Base-by-base conservation (phyloP, 345 rosid genomes). In the Heritiera littoralis region DNA sequence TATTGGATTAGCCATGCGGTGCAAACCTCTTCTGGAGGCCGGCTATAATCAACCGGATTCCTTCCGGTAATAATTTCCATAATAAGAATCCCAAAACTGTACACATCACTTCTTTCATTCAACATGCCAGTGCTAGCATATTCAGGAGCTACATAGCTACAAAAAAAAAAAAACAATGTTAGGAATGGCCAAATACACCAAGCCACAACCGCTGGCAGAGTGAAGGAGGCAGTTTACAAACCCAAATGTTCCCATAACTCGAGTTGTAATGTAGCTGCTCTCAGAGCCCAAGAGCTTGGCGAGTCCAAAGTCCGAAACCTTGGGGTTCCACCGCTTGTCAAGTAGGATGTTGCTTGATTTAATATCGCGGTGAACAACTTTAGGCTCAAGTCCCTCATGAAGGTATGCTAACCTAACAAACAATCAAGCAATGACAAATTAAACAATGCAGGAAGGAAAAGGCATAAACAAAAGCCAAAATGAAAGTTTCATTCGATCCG, bases 221-320 rank as follows among this genome's bases (percentile, higher is more conserved):
- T 35, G 72, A 81, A 41, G 32, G 28, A 66, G 54, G 66, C 66
- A 71, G 2, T 74, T 54, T 79, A 83, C 93, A 40, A 51, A 95
- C 98, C 98, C 98, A 38, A 95, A 95, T 55, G 98, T 95, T 80
- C 98, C 98, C 98, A 95, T 95, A 52, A 95, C 98, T 59, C 97
- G 93, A 13, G 98, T 95, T 41, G 98, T 95, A 32, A 93, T 88
- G 79, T 92, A 91, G 83, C 93, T 92, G 76, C 80, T 84, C 67
- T 92, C 97, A 0, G 98, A 87, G 60, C 89, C 87, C 18, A 95
- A 84, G 12, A 95, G 94, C 85, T 93, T 95, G 76, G 98, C 98
- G 43, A 93, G 97, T 78, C 98, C 98, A 84, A 95, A 93, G 80
- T 95, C 98, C 0, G 98, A 95, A 59, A 95, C 98, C 85, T 95